Evolutionary conservation across 83 land plant species (phyloP).

Genomic region (Thuja plicata): DNA sequence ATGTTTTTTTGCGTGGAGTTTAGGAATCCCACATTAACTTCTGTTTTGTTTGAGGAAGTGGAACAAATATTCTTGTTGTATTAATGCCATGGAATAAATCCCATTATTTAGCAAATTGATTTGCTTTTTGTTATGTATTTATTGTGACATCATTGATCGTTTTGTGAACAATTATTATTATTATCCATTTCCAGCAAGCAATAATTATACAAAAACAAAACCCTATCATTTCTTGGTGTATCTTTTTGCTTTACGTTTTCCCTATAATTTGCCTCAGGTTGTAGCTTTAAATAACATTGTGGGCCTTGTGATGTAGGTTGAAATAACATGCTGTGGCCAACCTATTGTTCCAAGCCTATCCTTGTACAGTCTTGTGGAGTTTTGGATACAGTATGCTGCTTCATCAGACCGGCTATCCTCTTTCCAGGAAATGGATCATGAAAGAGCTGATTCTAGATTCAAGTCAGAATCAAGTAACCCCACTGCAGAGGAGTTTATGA

Average conservation of each 20-base stretch:
- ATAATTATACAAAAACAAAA: background rate
- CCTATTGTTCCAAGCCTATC: conserved; percentile 64
- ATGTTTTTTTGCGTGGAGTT: background rate
- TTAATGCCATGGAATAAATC: background rate
- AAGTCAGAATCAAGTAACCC: conserved; percentile 31
- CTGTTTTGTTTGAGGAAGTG: background rate
- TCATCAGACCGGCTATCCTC: conserved; percentile 26
- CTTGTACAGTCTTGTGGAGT: conserved; percentile 53
- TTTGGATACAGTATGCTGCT: conserved; percentile 61
- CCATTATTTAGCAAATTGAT: background rate
- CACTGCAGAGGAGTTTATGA: conserved; percentile 57
- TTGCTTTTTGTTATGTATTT: background rate
- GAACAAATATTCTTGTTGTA: background rate
- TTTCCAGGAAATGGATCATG: conserved; percentile 21
- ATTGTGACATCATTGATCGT: background rate
- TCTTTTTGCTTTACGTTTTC: background rate
- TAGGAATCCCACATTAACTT: background rate
- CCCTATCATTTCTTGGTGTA: background rate
- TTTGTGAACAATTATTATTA: background rate
- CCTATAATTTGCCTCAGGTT: background rate
- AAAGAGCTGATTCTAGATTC: conserved; percentile 2
- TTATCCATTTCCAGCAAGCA: background rate
- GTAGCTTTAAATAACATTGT: conserved; percentile 51
- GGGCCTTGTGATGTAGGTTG: conserved; percentile 44
- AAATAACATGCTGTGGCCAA: conserved; percentile 74